Evolutionary conservation across 768 basidiomycete genomes (phyloP).

Genomic region (Phaeolepiota aurea): DNA sequence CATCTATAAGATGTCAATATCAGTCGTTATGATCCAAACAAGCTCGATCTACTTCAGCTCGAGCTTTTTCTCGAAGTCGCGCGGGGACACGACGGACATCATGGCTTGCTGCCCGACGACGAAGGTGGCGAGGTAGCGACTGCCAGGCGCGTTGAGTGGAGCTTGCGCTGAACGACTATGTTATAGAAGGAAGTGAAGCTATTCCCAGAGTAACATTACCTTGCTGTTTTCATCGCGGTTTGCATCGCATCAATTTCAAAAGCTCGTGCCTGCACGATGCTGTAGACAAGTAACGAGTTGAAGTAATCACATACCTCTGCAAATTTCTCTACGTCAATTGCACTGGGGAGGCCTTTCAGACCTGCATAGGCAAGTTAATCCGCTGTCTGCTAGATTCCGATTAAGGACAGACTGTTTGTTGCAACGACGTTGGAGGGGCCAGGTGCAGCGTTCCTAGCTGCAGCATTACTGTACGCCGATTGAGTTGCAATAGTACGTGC

Average conservation of each 20-base stretch:
- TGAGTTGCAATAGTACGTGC: conserved; percentile 69
- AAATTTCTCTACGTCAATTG: conserved; percentile 85
- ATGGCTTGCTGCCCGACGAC: conserved; percentile 91
- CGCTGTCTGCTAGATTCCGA: background rate
- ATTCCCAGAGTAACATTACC: conserved; percentile 28
- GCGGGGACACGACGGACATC: conserved; percentile 85
- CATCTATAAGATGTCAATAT: conserved; percentile 28
- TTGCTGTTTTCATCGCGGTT: conserved; percentile 71
- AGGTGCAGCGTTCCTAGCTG: conserved; percentile 19
- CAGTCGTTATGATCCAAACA: background rate
- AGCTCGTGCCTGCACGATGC: conserved; percentile 52
- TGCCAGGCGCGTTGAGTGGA: conserved; percentile 87
- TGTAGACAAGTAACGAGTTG: conserved; percentile 1
- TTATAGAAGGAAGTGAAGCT: background rate
- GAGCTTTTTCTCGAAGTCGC: conserved; percentile 76
- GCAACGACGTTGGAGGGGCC: conserved; percentile 29
- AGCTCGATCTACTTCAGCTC: conserved; percentile 54
- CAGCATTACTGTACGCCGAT: conserved; percentile 12
- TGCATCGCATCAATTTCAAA: conserved; percentile 93
- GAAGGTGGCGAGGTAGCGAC: conserved; percentile 82
- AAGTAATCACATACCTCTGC: conserved; percentile 47
- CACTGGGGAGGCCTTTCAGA: conserved; percentile 53
- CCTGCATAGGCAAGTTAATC: no score
- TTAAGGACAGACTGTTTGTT: conserved; percentile 3
- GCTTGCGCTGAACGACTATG: conserved; percentile 36